A percentile compares a stretch with the other conserved stretches of the same genome.
These are phyloP conservation scores for Lablab purpureus DNA, from an alignment of 306 rosid species.

Conservation along the genomic window DNA sequence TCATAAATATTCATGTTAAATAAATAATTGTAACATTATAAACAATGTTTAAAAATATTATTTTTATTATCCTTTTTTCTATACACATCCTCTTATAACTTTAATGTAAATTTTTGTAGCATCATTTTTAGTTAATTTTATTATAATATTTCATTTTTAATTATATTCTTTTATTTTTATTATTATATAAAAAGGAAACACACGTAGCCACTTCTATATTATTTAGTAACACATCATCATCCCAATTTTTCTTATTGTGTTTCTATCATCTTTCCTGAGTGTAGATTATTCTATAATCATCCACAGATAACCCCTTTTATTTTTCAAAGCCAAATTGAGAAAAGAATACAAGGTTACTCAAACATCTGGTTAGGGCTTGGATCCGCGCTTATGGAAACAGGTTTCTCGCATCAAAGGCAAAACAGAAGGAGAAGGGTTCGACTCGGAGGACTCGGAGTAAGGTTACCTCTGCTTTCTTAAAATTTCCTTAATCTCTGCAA, in stretches of 20 bases:
- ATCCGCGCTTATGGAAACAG: slow-evolving; percentile 15
- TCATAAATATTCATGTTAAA: too few relatives aligned
- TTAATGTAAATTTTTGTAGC: too few relatives aligned
- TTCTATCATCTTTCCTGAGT: background rate
- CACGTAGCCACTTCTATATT: too few relatives aligned
- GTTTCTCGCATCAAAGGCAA: slow-evolving; percentile 7
- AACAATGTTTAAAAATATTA: too few relatives aligned
- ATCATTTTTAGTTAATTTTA: too few relatives aligned
- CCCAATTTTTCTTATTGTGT: background rate
- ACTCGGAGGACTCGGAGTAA: background rate
- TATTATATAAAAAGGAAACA: too few relatives aligned
- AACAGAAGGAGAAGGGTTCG: background rate
- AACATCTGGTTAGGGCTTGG: slow-evolving; percentile 14
- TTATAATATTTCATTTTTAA: too few relatives aligned
- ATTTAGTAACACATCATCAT: background rate
- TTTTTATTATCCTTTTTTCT: too few relatives aligned
- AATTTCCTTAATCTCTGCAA: background rate
- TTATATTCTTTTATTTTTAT: too few relatives aligned
- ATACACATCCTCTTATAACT: too few relatives aligned
- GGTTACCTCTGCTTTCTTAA: slow-evolving; percentile 23
- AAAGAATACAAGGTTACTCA: background rate
- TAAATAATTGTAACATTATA: too few relatives aligned
- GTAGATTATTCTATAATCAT: background rate
- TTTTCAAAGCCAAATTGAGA: background rate
- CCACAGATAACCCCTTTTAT: slow-evolving; percentile 7